Evolutionary conservation across 495 filamentous ascomycete genomes (phyloP).

Genomic region (Amphirosellinia nigrospora): DNA sequence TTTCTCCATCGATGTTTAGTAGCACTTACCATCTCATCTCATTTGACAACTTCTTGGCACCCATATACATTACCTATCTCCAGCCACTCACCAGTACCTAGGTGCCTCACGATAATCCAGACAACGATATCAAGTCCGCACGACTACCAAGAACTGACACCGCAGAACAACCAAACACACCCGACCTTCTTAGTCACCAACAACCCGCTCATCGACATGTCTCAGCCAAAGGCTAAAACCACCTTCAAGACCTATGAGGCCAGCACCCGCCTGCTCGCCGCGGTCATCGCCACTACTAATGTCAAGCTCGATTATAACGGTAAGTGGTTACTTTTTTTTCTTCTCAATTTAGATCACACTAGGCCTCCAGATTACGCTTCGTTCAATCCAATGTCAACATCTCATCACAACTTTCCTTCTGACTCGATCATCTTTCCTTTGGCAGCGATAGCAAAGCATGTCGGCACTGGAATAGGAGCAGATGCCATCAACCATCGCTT

Average conservation of each 20-base stretch:
- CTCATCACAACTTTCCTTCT: conserved; percentile 19
- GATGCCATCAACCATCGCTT: conserved; percentile 52
- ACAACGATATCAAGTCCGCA: not conserved
- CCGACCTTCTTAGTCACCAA: not conserved
- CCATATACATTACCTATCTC: not conserved
- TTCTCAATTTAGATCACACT: not conserved
- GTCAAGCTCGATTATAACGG: conserved; percentile 56
- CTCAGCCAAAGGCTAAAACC: conserved; percentile 30
- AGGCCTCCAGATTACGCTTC: not conserved
- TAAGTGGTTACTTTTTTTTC: conserved; percentile 39
- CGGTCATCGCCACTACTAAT: conserved; percentile 54
- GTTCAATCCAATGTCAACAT: not conserved
- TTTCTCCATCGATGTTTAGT: not conserved
- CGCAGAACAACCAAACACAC: not conserved
- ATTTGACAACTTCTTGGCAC: not conserved
- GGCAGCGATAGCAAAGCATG: conserved; percentile 24
- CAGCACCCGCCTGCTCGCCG: conserved; percentile 55
- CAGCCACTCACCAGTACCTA: conserved; percentile 1
- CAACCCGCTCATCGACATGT: not conserved
- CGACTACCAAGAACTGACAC: not conserved
- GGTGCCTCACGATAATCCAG: not conserved
- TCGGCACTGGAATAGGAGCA: conserved; percentile 23
- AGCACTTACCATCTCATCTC: not conserved
- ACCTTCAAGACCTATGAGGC: conserved; percentile 59
- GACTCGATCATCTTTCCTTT: conserved; percentile 11